These are phyloP conservation scores for Misopates orontium DNA, from an alignment of 257 asterid genomes.

Conservation along the genomic window DNA sequence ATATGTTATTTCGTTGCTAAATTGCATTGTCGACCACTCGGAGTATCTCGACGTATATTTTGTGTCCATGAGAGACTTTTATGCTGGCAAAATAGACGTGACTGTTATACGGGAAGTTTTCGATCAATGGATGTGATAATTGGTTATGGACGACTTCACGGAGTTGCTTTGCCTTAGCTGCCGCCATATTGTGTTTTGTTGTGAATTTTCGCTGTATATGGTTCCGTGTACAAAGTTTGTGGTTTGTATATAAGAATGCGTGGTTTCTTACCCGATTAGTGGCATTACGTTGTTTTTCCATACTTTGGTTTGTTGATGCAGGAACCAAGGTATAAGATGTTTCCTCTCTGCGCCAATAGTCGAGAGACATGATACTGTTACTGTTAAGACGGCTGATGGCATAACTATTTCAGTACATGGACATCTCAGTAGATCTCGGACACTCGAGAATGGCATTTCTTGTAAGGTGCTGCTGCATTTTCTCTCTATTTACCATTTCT, in stretches of 20 bases:
- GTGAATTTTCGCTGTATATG: too few relatives aligned
- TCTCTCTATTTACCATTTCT: not conserved
- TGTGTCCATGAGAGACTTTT: not conserved
- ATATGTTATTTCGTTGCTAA: not conserved
- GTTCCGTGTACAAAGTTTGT: not conserved
- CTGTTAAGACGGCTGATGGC: constrained; percentile 65
- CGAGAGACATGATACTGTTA: constrained; percentile 56
- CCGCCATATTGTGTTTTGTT: not conserved
- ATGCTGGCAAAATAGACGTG: not conserved
- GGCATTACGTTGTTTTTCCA: constrained; percentile 12
- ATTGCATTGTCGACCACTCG: not conserved
- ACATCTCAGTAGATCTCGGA: constrained; percentile 47
- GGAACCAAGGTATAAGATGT: constrained; percentile 46
- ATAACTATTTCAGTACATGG: constrained; percentile 53
- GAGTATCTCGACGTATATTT: constrained; percentile 14
- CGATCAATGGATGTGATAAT: not conserved
- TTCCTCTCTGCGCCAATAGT: constrained; percentile 59
- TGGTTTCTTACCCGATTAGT: constrained; percentile 3
- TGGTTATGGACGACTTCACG: not conserved
- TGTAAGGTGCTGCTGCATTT: constrained; percentile 47
- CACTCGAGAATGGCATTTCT: constrained; percentile 63
- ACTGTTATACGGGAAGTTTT: not conserved
- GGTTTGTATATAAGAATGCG: not conserved
- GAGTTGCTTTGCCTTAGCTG: constrained; percentile 10
- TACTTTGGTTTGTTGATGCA: constrained; percentile 28